Percentiles rank a stretch among this genome's conserved stretches.
These are phyloP conservation scores for Fomitopsis betulina DNA, from an alignment of 1,284 basidiomycete species.

Conservation along the genomic window DNA sequence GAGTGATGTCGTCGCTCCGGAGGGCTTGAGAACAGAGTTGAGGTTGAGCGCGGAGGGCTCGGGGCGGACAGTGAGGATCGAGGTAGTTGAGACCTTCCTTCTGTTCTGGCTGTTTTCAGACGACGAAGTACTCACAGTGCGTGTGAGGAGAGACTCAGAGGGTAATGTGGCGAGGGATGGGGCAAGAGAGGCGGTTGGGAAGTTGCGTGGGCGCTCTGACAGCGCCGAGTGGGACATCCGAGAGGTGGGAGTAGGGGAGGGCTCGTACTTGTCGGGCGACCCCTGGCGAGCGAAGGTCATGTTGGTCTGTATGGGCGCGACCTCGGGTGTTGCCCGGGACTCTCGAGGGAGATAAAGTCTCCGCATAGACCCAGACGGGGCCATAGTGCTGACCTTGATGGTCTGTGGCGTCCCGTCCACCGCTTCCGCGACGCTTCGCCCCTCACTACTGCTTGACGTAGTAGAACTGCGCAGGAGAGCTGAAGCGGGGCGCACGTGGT, in stretches of 20 bases:
- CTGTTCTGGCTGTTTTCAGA: slow-evolving; percentile 24
- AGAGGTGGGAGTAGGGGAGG: slow-evolving; percentile 60
- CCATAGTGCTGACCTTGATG: slow-evolving; percentile 14
- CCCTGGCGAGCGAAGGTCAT: slow-evolving; percentile 37
- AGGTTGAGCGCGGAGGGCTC: slow-evolving; percentile 30
- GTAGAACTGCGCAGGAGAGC: slow-evolving; percentile 21
- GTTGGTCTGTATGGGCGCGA: slow-evolving; percentile 15
- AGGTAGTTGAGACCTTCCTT: slow-evolving; percentile 44
- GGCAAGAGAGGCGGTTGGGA: slow-evolving; percentile 48
- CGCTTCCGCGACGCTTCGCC: slow-evolving; percentile 18
- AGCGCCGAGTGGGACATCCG: slow-evolving; percentile 28
- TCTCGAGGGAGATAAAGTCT: slow-evolving; percentile 51
- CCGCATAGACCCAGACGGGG: slow-evolving; percentile 32
- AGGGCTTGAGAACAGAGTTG: slow-evolving; percentile 43
- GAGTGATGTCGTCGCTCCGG: slow-evolving; percentile 64
- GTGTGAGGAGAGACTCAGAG: slow-evolving; percentile 45
- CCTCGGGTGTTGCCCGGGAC: slow-evolving; percentile 33
- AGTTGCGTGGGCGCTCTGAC: slow-evolving; percentile 33
- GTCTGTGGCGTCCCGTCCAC: slow-evolving; percentile 21
- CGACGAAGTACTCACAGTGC: slow-evolving; percentile 23
- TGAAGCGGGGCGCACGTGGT: slow-evolving; percentile 22
- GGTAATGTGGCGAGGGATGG: slow-evolving; percentile 56
- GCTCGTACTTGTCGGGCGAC: slow-evolving; percentile 47
- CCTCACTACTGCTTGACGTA: slow-evolving; percentile 26
- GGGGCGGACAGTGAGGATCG: slow-evolving; percentile 50